Evolutionary conservation across 768 basidiomycete species (phyloP), one percentile per base, ranked within the genome.

Genomic region (Termitomyces sp.): DNA sequence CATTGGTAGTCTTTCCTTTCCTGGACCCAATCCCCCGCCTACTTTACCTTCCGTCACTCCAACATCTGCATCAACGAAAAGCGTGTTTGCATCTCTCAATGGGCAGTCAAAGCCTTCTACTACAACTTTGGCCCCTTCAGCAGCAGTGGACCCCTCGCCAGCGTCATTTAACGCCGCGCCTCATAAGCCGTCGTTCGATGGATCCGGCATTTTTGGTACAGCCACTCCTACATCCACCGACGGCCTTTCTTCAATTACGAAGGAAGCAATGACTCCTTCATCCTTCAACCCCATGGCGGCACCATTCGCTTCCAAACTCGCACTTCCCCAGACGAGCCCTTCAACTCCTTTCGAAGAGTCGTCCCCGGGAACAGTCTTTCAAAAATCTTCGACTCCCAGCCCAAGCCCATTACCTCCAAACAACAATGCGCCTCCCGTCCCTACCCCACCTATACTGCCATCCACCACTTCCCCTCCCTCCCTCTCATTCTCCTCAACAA

Each of bases 301-400:
- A 27, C 59, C 67, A 40, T 73, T 74, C 7, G 60, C 64, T 1
- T 68, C 69, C 52, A 51, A 49, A 55, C 36, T 22, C 30, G 26
- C 22, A 12, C 7, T 46, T 43, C 4, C 40, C 51, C 16, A 56
- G 46, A 50, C 47, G 50, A 48, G 50, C 39, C 24, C 46, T n/a
- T 47, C 52, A 37, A 59, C 57, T 14, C 18, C 55, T 8, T 55
- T 59, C 7, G 32, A 30, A 0, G 30, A 18, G 3, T 42, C 30
- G 9, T 50, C 49, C 3, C 3, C 30, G 3, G 36, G 27, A 14
- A 20, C 22, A 46, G 24, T 50, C 3, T 60, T 64, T 22, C 33
- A 57, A 33, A 57, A 54, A 40, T 63, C 62, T 13, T 47, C 56
- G 13, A 67, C 50, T 34, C 59, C 65, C 18, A 64, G 59, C 45